Evolutionary conservation across 2,329 filamentous ascomycete genomes (phyloP), one percentile per base, ranked within the genome.

Genomic region (Epicoccum sorghinum): DNA sequence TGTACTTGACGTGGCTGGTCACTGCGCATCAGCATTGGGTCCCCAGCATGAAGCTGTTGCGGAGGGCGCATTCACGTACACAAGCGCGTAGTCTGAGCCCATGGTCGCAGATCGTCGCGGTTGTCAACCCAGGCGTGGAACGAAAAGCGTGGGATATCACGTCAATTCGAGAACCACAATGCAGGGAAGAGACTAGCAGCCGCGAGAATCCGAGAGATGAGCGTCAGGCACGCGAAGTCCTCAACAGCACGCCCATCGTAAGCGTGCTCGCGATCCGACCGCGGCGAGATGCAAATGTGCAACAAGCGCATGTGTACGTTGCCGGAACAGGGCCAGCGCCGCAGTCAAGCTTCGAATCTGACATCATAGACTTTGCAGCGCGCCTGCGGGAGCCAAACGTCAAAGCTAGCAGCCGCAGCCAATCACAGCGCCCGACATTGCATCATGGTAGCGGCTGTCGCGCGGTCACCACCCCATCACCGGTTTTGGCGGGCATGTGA

Each of bases 1-100:
- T 90, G 77, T 86, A 90, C 64, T 83, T 83, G 64, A 86, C 70
- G 71, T 89, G 85, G 60, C 86, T 89, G 55, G 50, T 38, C 43
- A 47, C 38, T 52, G 25, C 44, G 36, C 33, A 58, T 68, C 44
- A 67, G 62, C 41, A 47, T 32, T 39, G 32, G 38, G 37, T 43
- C 43, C 35, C 18, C 40, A 29, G 35, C 40, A 39, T 48, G 39
- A 29, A 48, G 45, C 33, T 54, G 24, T 39, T 35, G 30, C 27
- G 46, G 30, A 57, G 42, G 29, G 33, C 45, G 43, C 48, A 41
- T 57, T 47, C 44, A 78, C 84, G 71, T 80, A 86, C 84, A 87
- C 83, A 58, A 84, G 75, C 45, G 83, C 84, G 79, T 87, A 87
- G 60, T 86, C 84, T 74, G 78, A 80, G 35, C 82, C 83, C 83